Evolutionary conservation across 2,329 filamentous ascomycete genomes (phyloP), one percentile per base, ranked within the genome.

Genomic region (Alternaria metachromatica): DNA sequence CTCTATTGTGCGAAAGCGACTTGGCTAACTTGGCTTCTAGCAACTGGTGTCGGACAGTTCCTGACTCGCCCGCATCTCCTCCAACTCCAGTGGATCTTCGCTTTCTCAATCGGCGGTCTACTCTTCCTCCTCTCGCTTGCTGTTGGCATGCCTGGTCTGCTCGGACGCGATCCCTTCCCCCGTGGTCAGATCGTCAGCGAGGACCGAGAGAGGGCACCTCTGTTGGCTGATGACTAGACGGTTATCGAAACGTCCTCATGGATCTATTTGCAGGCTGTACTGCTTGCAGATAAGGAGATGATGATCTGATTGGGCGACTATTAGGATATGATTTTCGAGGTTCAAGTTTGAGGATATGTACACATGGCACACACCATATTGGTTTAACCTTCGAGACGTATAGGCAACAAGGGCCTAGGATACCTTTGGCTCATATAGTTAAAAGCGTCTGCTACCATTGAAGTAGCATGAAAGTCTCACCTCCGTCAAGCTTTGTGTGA

Each of bases 81-180:
- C 69, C 92, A 92, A 7, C 84, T 97, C 68, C 94, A 97, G 82
- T 97, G 93, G 93, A 95, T 96, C 80, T 97, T 97, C 78, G 92
- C 93, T 33, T 96, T 96, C 75, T 84, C 89, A 66, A 93, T 97
- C 78, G 94, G 95, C 85, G 87, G 85, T 1, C 77, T 92, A 25
- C 87, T 96, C 57, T 91, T 96, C 77, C 78, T 94, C 20, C 81
- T 88, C 18, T 93, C 91, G 1, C 73, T 92, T 3, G 80, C 86
- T 15, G 84, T 93, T 56, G 90, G 88, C 3, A 80, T 92, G 33
- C 90, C 91, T 0, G 86, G 86, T 21, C 57, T 89, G 75, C 84
- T 88, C 12, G 90, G 90, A 62, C 83, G 85, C 58, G 86, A 89
- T 65, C 82, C 80, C 53, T 87, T 87, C 80, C 83, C 74, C 25